Conservation (phyloP, 495 filamentous ascomycete species). For the Xanthoparmelia taractica region DNA sequence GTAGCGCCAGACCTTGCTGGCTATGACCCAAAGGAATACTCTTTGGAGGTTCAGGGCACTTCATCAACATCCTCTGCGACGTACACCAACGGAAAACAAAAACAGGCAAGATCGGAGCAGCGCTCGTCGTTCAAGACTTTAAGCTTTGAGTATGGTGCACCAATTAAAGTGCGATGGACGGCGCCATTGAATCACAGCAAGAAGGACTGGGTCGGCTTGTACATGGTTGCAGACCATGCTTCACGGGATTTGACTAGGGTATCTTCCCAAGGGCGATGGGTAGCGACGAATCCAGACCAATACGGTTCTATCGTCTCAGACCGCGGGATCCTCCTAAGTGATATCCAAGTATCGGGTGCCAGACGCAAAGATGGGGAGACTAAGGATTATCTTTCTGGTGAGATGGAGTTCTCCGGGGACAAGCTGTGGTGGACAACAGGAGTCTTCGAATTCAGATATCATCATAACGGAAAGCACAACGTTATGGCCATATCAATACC, state of each 20-base stretch:
- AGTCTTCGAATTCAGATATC: constrained; percentile 92
- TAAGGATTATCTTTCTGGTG: constrained; percentile 54
- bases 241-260: constrained; percentile 76
- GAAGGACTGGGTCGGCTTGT: constrained; percentile 92
- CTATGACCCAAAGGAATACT: constrained; percentile 77
- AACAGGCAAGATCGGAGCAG: constrained; percentile 42
- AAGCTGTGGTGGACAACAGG: constrained; percentile 97
- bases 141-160: constrained; percentile 81
- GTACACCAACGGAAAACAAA: constrained; percentile 41
- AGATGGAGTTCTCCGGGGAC: constrained; percentile 83
- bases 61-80: constrained; percentile 46
- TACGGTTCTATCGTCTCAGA: constrained; percentile 74
- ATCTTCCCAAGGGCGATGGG: constrained; percentile 83
- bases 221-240: constrained; percentile 86
- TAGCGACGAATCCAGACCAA: constrained; percentile 65
- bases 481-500: constrained; percentile 94
- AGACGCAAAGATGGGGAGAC: constrained; percentile 42
- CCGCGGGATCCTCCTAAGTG: constrained; percentile 65
- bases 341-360: constrained; percentile 43
- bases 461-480: constrained; percentile 87
- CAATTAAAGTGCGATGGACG: constrained; percentile 86
- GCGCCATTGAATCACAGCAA: constrained; percentile 87
- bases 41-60: constrained; percentile 63
- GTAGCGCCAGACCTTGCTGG: constrained; percentile 75
- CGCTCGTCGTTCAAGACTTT: constrained; percentile 59